These are phyloP conservation scores for Grigorovia humatica DNA, from an alignment of 805 yeast species.

Conservation along the genomic window DNA sequence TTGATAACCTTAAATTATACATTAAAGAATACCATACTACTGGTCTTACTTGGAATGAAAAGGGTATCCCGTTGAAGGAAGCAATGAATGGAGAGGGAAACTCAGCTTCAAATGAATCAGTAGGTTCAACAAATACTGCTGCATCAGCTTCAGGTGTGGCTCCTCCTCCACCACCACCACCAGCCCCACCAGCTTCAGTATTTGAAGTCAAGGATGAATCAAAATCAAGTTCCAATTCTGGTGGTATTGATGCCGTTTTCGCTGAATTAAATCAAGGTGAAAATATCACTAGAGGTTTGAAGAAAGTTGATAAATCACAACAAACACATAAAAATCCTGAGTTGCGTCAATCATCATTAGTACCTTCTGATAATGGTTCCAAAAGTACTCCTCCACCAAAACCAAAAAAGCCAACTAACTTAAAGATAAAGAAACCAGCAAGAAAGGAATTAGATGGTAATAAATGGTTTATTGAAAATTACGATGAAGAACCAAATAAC, in stretches of 20 bases:
- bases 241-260: slow-evolving; percentile 81
- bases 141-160: slow-evolving; percentile 26
- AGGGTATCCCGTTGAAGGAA: slow-evolving; percentile 48
- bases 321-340: slow-evolving; percentile 91
- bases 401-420: slow-evolving; percentile 70
- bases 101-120: slow-evolving; percentile 17
- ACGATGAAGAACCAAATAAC: slow-evolving; percentile 39
- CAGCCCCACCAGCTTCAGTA: slow-evolving; percentile 75
- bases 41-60: slow-evolving; percentile 64
- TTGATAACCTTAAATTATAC: slow-evolving; percentile 61
- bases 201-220: slow-evolving; percentile 34
- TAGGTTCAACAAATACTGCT: slow-evolving; percentile 10
- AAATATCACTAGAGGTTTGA: slow-evolving; percentile 70
- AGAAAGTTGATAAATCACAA: slow-evolving; percentile 85
- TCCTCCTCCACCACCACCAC: slow-evolving; percentile 85
- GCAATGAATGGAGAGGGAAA: slow-evolving; percentile 14
- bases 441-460: slow-evolving; percentile 74
- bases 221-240: slow-evolving; percentile 20
- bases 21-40: slow-evolving; percentile 70
- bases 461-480: slow-evolving; percentile 83
- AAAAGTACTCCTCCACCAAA: slow-evolving; percentile 51
- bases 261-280: slow-evolving; percentile 85
- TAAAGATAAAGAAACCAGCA: slow-evolving; percentile 41
- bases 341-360: slow-evolving; percentile 49
- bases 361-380: slow-evolving; percentile 28